Percentiles rank a stretch among this genome's conserved stretches.
These are phyloP conservation scores for Lonicera japonica DNA, from an alignment of 129 eudicot species.

Conservation along the genomic window DNA sequence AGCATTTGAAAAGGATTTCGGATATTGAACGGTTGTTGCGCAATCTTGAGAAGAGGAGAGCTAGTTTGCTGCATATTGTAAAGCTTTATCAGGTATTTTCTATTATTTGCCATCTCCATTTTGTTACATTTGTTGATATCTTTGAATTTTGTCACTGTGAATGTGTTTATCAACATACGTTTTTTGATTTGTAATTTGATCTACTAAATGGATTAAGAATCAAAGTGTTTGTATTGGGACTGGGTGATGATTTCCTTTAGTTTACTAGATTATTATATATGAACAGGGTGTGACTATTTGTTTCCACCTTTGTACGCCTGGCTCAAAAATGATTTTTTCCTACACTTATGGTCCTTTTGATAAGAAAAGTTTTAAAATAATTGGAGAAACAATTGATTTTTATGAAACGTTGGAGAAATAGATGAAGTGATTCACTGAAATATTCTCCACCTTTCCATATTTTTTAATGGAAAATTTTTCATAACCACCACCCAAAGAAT, in stretches of 20 bases:
- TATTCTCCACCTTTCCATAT: too few relatives aligned
- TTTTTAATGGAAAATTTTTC: too few relatives aligned
- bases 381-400: too few relatives aligned
- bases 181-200: background rate
- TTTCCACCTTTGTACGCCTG: too few relatives aligned
- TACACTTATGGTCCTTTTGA: too few relatives aligned
- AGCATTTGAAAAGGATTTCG: slow-evolving; percentile 78
- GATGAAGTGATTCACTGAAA: too few relatives aligned
- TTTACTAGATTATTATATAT: background rate
- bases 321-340: too few relatives aligned
- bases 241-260: background rate
- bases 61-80: slow-evolving; percentile 67
- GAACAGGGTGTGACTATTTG: too few relatives aligned
- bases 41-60: slow-evolving; percentile 59
- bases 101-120: background rate
- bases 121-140: background rate
- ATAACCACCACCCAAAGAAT: too few relatives aligned
- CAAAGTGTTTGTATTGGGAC: too few relatives aligned
- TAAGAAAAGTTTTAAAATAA: too few relatives aligned
- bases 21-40: slow-evolving; percentile 78
- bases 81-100: slow-evolving; percentile 84
- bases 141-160: background rate
- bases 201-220: background rate
- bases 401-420: too few relatives aligned
- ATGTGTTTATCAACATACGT: background rate